phyloP scores from a whole-genome alignment of 1,284 basidiomycete genomes.

The Rhodotorula sp. region DNA sequence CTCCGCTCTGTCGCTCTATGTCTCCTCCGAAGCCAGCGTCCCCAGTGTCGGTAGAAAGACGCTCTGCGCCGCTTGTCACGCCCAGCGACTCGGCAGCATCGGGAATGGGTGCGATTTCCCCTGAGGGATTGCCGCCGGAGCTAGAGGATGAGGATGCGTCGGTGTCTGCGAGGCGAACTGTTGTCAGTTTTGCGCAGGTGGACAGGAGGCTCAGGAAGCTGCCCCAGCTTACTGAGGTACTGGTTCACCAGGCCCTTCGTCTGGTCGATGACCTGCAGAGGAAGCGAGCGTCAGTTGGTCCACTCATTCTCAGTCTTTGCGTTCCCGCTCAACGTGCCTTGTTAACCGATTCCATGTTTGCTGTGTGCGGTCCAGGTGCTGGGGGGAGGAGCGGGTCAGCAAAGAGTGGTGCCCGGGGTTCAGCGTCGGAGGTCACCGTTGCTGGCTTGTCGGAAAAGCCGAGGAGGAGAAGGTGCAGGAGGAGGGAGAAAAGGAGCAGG shows the following conservation, averaged over 20 bases:
- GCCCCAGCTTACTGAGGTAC: slow-evolving; percentile 5
- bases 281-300: not conserved
- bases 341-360: slow-evolving; percentile 6
- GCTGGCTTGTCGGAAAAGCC: too few species aligned
- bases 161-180: not conserved
- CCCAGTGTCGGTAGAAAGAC: not conserved
- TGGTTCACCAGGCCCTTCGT: slow-evolving; percentile 16
- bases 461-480: too few species aligned
- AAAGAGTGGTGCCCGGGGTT: too few species aligned
- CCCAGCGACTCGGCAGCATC: slow-evolving; percentile 5
- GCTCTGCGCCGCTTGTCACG: slow-evolving; percentile 3
- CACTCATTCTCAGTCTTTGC: too few species aligned
- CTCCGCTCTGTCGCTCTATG: slow-evolving; percentile 15
- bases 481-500: too few species aligned
- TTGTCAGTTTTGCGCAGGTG: not conserved
- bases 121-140: not conserved
- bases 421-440: too few species aligned
- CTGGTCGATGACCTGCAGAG: slow-evolving; percentile 10
- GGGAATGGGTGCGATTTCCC: not conserved
- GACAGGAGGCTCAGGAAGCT: not conserved
- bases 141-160: not conserved
- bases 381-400: not conserved
- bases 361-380: not conserved
- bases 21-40: slow-evolving; percentile 19
- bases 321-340: not conserved